Base-by-base conservation (phyloP, 441 rosid genomes). In the Jatropha podagrica region DNA sequence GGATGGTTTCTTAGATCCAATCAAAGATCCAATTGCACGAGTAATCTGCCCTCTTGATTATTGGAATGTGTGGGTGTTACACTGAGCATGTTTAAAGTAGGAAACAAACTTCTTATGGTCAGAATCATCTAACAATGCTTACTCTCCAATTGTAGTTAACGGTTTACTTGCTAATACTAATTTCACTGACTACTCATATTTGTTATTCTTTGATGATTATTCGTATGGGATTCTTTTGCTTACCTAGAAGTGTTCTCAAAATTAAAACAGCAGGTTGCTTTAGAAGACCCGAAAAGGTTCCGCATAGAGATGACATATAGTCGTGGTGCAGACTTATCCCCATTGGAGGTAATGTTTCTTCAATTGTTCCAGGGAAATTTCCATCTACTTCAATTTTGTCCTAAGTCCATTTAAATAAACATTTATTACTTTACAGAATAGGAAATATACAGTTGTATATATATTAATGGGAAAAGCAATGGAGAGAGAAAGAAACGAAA, bases 301-400 rank as follows among this genome's bases (percentile, higher is more conserved):
- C 95, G 98, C 40, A 82, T 97, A 11, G 99, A 97, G 81, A 86
- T 97, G 85, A 93, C 99, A 46, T 90, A 92, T 81, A 93, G 99
- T 82, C 99, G 98, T 46, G 99, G 99, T 69, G 99, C 99, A 79
- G 99, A 97, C 85, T 87, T 97, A 74, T 91, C 97, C 73, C 98
- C 99, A 20, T 83, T 97, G 76, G 95, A 95, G 97, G 98, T 94
- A 90, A 76, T 51, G 14, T 44, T 9, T 77, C 20, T 75, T 38
- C 41, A n/a, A 17, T 80, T 65, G 14, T 7, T 69, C 68, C 56
- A 7, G 41, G 26, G 42, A 62, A 27, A 17, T 12, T 64, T 54
- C n/a, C 60, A 27, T 10, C 26, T 48, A 14, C 41, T 37, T n/a
- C 14, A 1, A 6, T 63, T 10, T 6, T 61, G 65, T 61, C 40